Conservation (phyloP, 768 basidiomycete species). For the Mycena filopes region DNA sequence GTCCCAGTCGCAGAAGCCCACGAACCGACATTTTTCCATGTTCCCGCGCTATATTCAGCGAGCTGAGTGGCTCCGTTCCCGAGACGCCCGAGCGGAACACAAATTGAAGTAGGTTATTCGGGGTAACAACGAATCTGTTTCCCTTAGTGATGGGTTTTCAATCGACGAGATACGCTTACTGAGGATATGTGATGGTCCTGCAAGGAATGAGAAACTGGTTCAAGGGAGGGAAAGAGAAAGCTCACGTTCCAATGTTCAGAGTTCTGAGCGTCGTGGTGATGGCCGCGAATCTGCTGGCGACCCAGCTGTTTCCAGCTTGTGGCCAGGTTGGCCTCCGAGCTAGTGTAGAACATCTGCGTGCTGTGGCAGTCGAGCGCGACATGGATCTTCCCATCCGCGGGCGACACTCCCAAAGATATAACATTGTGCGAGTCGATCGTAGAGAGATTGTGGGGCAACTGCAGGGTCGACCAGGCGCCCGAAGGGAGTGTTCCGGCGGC, state of each 20-base stretch:
- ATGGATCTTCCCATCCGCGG: conserved; percentile 57
- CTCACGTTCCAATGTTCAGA: conserved; percentile 55
- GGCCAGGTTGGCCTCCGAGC: conserved; percentile 52
- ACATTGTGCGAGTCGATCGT: conserved; percentile 58
- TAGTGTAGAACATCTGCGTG: conserved; percentile 54
- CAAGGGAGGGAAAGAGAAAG: conserved; percentile 9
- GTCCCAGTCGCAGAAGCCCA: conserved; percentile 58
- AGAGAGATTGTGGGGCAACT: conserved; percentile 53
- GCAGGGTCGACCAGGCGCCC: conserved; percentile 53
- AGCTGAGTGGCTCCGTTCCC: conserved; percentile 59
- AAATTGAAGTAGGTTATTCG: conserved; percentile 58
- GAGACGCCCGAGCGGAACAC: conserved; percentile 60
- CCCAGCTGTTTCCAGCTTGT: conserved; percentile 55
- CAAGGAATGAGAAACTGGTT: not conserved
- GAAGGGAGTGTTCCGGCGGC: conserved; percentile 52
- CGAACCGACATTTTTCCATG: conserved; percentile 57
- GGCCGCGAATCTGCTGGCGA: conserved; percentile 51
- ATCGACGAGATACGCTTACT: conserved; percentile 26
- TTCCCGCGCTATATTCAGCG: conserved; percentile 54
- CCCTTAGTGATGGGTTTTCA: not conserved
- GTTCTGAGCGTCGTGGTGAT: conserved; percentile 54
- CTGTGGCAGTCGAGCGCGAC: conserved; percentile 61
- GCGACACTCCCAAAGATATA: conserved; percentile 55
- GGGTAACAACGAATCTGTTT: conserved; percentile 52
- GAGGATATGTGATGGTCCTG: conserved; percentile 58